Evolutionary conservation across 805 yeast genomes (phyloP).

Genomic region (Yarrowia yakushimensis): DNA sequence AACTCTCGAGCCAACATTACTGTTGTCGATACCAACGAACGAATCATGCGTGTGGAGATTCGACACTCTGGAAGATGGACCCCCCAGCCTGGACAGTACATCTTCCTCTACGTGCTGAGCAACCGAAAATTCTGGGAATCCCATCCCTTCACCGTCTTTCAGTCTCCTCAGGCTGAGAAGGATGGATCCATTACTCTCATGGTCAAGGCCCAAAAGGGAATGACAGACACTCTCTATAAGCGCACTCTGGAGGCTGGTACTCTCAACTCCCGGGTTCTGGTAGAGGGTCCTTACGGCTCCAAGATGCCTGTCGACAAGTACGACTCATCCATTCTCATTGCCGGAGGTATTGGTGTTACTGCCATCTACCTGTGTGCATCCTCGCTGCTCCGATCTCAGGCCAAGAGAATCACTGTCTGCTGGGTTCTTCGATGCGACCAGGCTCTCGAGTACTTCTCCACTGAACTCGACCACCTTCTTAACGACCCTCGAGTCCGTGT

Average conservation of each 20-base stretch:
- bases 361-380: conserved; percentile 49
- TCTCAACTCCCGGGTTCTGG: conserved; percentile 39
- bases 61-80: conserved; percentile 34
- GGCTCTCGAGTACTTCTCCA: conserved; percentile 49
- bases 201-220: conserved; percentile 53
- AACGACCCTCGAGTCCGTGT: conserved; percentile 2
- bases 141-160: conserved; percentile 60
- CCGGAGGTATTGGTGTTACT: conserved; percentile 66
- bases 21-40: conserved; percentile 43
- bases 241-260: conserved; percentile 27
- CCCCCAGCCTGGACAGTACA: conserved; percentile 30
- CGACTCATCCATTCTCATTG: conserved; percentile 49
- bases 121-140: conserved; percentile 60
- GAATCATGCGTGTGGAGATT: conserved; percentile 48
- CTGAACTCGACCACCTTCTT: conserved; percentile 39
- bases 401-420: conserved; percentile 5
- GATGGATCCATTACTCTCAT: conserved; percentile 47
- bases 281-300: conserved; percentile 66
- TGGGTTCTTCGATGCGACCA: conserved; percentile 61
- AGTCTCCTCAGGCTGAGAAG: conserved; percentile 33
- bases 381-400: conserved; percentile 27
- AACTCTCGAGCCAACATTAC: conserved; percentile 38
- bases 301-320: conserved; percentile 48
- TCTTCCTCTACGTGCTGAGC: conserved; percentile 36
- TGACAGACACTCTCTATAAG: conserved; percentile 44